phyloP scores from a whole-genome alignment of 202 grass and related monocot species.

The Carex sylvatica region DNA sequence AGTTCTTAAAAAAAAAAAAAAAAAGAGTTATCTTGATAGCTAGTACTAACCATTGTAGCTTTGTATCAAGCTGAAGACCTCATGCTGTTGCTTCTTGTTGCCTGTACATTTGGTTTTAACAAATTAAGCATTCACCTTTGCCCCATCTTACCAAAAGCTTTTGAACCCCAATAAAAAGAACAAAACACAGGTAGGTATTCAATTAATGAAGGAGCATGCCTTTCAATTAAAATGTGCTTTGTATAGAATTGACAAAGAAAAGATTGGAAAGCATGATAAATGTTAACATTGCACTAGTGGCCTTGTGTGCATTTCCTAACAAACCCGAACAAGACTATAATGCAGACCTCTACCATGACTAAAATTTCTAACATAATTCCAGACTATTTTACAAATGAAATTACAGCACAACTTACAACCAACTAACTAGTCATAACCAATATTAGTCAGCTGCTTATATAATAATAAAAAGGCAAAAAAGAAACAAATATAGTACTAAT shows the following conservation, averaged over 20 bases:
- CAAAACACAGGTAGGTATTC: neutral
- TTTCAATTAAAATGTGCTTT: neutral
- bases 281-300: neutral
- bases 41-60: neutral
- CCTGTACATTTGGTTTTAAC: neutral
- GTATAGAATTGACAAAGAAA: neutral
- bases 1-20: neutral
- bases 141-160: neutral
- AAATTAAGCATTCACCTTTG: neutral
- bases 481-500: neutral
- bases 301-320: constrained; percentile 10
- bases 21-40: neutral
- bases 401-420: constrained; percentile 3
- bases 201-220: neutral
- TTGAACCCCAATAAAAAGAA: neutral
- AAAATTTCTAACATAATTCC: constrained; percentile 8
- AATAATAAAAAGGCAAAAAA: neutral
- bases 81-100: neutral
- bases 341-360: neutral
- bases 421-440: constrained; percentile 1
- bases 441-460: neutral
- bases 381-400: constrained; percentile 9
- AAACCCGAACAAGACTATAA: neutral
- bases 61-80: neutral
- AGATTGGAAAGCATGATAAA: neutral